Evolutionary conservation across 164 flowering plant genomes (phyloP), one percentile per base, ranked within the genome.

Genomic region (Nelumbo lutea): DNA sequence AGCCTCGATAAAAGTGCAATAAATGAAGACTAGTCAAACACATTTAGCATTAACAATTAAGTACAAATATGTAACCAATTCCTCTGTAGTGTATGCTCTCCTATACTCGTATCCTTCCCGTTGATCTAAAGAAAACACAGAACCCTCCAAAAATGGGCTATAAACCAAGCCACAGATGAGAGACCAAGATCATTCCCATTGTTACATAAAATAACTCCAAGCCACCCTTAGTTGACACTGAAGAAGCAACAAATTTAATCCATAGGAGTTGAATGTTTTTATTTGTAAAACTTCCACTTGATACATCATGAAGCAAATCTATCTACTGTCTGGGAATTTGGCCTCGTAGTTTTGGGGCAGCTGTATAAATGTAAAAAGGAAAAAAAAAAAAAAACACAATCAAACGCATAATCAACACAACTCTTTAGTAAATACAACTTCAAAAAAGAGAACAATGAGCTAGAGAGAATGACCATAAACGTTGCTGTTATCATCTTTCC

Each of bases 401-500:
- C 9, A 42, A 58, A 46, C 3, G 1, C 10, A 44, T 9, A 46
- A 55, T 9, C 14, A 38, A 11, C 9, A 40, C 2, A 10, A 0
- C 27, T 8, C 6, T 3, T 6, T 43, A 41, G 2, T 42, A 44
- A 14, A 51, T 38, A 51, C 6, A 45, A 50, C 0, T n/a, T 41
- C 14, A 0, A n/a, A 44, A 55, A 44, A n/a, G 53, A 27, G 68
- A 45, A 68, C 27, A 27, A 27, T 27, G 27, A 27, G 27, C 27
- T 27, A 38, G 69, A 46, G 14, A 66, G 9, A 55, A 42, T 67
- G 60, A 91, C 98, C 94, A 93, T 86, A 74, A 72, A 93, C 9
- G 93, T 83, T 55, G 97, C 98, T 9, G 94, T 87, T 64, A 93
- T 93, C 98, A 91, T 88, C 81, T 91, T 93, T 66, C 94, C 97